Percentiles rank a stretch among this genome's conserved stretches.
These are phyloP conservation scores for Plasmopara viticola DNA, from an alignment of 352 stramenopile species.

Conservation along the genomic window DNA sequence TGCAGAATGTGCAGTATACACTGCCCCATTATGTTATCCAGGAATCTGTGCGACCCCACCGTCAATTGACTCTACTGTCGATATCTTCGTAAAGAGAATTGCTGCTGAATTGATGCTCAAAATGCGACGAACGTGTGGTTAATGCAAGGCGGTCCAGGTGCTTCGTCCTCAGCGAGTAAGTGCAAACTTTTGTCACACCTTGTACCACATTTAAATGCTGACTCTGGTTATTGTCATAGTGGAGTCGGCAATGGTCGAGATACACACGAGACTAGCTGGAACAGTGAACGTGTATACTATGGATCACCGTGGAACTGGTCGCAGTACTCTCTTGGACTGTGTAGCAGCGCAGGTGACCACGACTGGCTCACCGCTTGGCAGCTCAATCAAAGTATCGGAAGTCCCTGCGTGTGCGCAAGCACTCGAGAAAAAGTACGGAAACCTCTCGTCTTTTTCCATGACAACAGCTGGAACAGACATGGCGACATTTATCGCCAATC, in stretches of 20 bases:
- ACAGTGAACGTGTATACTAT: slow-evolving; percentile 52
- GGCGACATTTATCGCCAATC: slow-evolving; percentile 26
- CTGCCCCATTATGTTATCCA: slow-evolving; percentile 28
- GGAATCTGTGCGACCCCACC: slow-evolving; percentile 17
- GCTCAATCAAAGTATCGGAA: slow-evolving; percentile 16
- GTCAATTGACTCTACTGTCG: slow-evolving; percentile 12
- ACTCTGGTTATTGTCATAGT: slow-evolving; percentile 13
- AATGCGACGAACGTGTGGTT: slow-evolving; percentile 36
- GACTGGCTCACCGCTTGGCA: slow-evolving; percentile 25
- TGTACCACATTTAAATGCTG: not conserved
- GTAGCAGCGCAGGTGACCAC: slow-evolving; percentile 31
- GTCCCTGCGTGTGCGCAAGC: slow-evolving; percentile 34
- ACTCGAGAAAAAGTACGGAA: slow-evolving; percentile 33
- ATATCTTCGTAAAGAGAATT: slow-evolving; percentile 44
- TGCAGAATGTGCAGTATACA: slow-evolving; percentile 32
- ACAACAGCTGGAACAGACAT: slow-evolving; percentile 40
- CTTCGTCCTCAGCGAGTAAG: slow-evolving; percentile 32
- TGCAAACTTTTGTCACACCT: not conserved
- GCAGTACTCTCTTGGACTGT: slow-evolving; percentile 36
- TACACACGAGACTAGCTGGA: slow-evolving; percentile 24
- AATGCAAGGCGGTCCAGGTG: slow-evolving; percentile 35
- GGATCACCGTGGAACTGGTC: slow-evolving; percentile 44
- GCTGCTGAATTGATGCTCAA: slow-evolving; percentile 13
- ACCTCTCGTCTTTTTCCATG: slow-evolving; percentile 39
- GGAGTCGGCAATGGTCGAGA: slow-evolving; percentile 30